Evolutionary conservation across 805 yeast genomes (phyloP).

Genomic region (Sugiyamaella chiloensis): DNA sequence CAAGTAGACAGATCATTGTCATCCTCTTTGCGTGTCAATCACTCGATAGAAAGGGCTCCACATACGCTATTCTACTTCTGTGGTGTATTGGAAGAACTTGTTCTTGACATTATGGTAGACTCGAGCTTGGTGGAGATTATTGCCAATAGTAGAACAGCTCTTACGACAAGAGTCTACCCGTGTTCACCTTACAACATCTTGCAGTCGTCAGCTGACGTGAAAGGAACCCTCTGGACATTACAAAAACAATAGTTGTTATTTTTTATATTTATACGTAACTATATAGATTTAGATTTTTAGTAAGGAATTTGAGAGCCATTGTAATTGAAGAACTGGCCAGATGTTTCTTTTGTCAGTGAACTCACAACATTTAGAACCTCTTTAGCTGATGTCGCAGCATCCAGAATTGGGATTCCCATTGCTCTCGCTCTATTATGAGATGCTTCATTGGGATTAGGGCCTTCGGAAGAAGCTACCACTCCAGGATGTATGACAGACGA

Average conservation of each 20-base stretch:
- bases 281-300: too few species aligned
- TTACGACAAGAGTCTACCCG: not conserved
- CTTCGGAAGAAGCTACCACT: conserved; percentile 34
- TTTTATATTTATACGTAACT: not conserved
- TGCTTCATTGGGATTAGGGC: not conserved
- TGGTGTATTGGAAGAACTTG: not conserved
- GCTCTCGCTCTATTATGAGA: not conserved
- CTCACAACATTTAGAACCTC: not conserved
- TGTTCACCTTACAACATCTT: not conserved
- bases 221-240: too few species aligned
- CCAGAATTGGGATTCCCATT: not conserved
- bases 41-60: not conserved
- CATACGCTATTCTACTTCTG: not conserved
- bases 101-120: not conserved
- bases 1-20: not conserved
- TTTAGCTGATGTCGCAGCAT: not conserved
- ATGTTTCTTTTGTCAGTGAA: not conserved
- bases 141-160: not conserved
- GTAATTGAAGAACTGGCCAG: conserved; percentile 2
- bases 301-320: conserved; percentile 2
- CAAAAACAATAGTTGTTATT: too few species aligned
- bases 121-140: not conserved
- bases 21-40: not conserved
- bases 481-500: conserved; percentile 41
- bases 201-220: not conserved